Evolutionary conservation across 805 yeast genomes (phyloP), one percentile per base, ranked within the genome.

Genomic region (Metschnikowia peoriensis): DNA sequence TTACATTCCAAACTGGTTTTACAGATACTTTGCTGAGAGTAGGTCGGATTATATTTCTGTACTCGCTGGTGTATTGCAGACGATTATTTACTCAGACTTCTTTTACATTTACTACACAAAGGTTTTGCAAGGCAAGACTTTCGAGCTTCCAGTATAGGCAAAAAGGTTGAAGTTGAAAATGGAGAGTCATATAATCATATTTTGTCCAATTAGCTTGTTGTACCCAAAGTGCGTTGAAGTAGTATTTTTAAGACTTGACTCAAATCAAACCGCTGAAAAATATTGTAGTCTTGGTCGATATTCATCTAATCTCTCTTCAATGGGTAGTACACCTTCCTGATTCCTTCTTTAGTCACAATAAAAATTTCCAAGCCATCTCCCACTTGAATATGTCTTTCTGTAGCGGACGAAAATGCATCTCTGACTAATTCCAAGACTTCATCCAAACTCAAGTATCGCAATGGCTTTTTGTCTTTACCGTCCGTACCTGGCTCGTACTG

Each of bases 361-460:
- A 88, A 76, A 46, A 94, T 86, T 71, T 94, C 97, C 57, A 94
- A 79, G 6, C 94, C 96, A 76, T 94, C 99, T 76, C 99, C 99
- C 49, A 94, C 98, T 61, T 92, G 96, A 62, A 94, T 94, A 72
- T 94, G 98, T 80, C 99, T 88, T 75, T 94, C 99, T 16, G 98
- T 93, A 17, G 97, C 99, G 8, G 97, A 90, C 22, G 90, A 79
- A 67, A 94, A 94, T 6, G 99, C 96, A 72, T 94, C 99, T 69
- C 84, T 86, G 38, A 94, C 97, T 58, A 94, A 76, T 61, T 84
- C 80, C 64, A 94, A 75, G 27, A 91, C 97, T 73, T 92, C 96
- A 1, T 90, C 97, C 60, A 91, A 78, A 40, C 78, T 70, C 66
- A 94, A 77, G 64, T 80, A 89, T 66, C 83, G 78, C 55, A 84